Evolutionary conservation across 1,139 yeast genomes (phyloP), one percentile per base, ranked within the genome.

Genomic region (Magnusiomyces fungicola): DNA sequence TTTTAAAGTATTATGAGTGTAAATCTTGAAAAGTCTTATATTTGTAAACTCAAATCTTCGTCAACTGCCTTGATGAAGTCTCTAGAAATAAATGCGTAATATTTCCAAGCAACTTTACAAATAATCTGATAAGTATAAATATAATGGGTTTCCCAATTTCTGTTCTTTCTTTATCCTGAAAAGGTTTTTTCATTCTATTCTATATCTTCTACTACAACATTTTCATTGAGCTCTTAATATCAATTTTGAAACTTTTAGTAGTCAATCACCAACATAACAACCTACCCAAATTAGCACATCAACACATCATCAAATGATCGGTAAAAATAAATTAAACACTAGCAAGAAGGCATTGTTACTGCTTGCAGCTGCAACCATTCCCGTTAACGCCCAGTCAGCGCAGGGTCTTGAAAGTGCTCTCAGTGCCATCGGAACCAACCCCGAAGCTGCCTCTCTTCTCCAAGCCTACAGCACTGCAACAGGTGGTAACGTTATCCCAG

Each of bases 391-490:
- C 22, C 42, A 36, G 16, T 21, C 21, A 32, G 22, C 9, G 18
- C 39, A 50, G 21, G 40, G 5, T 46, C 44, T 50, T 9, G 22
- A 46, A 18, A 43, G 43, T 23, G 50, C 45, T 7, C 34, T 50
- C 27, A 46, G 46, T 29, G 43, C 25, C 12, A 34, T 50, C 2
- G 44, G 41, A 14, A 43, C 52, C 12, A 47, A 50, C 30, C 47
- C 46, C 5, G 32, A 46, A 6, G 50, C 45, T 18, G 34, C 49
- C 21, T 34, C 52, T 2, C 39, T 43, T 2, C 37, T 43, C 12
- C 32, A 29, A 12, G 52, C 48, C n/a, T 50, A 50, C 36, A 46
- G 46, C 39, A 46, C 52, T 24, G 52, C 52, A 12, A 50, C 50
- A 7, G 52, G 52, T 33, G 44, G 43, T 12, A 50, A 38, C 21